Conservation (phyloP, 148 eudicot species). For the Vaccinium macrocarpon region DNA sequence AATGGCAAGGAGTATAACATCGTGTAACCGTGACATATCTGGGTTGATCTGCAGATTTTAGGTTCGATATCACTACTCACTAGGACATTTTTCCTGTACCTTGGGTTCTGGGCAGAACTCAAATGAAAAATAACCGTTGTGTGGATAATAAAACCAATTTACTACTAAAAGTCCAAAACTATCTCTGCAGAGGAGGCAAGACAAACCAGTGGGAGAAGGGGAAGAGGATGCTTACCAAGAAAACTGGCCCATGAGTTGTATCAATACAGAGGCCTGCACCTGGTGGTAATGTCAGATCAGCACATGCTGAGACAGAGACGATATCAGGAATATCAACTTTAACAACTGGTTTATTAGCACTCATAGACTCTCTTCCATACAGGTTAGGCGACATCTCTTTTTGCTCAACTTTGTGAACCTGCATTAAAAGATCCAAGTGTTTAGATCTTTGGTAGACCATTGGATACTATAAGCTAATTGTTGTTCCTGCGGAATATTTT, state of each 20-base stretch:
- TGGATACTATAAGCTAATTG: not conserved
- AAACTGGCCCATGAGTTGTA: constrained; percentile 72
- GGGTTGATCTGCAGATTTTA: not conserved
- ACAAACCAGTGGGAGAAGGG: not conserved
- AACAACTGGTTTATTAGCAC: constrained; percentile 37
- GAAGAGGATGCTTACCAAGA: constrained; percentile 48
- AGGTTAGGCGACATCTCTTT: constrained; percentile 47
- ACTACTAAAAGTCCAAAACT: not conserved
- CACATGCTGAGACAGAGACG: constrained; percentile 74
- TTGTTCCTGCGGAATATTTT: not conserved
- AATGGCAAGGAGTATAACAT: constrained; percentile 6
- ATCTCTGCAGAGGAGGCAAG: not conserved
- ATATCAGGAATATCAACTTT: constrained; percentile 68
- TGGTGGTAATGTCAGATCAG: constrained; percentile 91
- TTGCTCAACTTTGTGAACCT: constrained; percentile 60
- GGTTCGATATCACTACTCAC: not conserved
- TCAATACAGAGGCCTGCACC: constrained; percentile 89
- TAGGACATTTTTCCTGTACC: not conserved
- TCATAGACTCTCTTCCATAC: constrained; percentile 45
- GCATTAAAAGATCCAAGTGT: constrained; percentile 23
- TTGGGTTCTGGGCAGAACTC: not conserved
- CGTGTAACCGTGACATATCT: not conserved
- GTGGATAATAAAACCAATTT: not conserved
- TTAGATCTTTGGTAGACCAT: not conserved
- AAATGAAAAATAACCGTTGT: not conserved